phyloP scores from a whole-genome alignment of 2,329 filamentous ascomycete species.

The Monosporascus sp. region DNA sequence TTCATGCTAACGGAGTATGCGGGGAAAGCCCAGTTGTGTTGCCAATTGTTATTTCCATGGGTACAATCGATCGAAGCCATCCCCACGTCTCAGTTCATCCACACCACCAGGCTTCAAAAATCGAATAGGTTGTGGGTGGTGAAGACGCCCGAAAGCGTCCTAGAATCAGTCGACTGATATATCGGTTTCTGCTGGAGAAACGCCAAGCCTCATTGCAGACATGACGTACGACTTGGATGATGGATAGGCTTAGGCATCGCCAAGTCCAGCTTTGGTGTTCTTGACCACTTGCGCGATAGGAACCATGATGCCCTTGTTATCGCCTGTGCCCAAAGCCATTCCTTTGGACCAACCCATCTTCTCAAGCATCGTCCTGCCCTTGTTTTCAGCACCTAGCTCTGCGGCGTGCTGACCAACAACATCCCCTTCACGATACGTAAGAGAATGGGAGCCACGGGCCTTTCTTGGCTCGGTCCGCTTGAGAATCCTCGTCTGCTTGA shows the following conservation, averaged over 20 bases:
- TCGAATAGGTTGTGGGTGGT: too few relatives aligned
- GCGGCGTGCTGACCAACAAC: constrained; percentile 80
- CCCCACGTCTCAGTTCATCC: too few relatives aligned
- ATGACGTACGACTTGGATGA: background rate
- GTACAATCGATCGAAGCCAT: too few relatives aligned
- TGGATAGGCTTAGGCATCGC: constrained; percentile 32
- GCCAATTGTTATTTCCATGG: too few relatives aligned
- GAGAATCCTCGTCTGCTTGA: constrained; percentile 19
- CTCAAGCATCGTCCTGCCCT: constrained; percentile 79
- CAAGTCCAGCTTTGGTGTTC: constrained; percentile 76
- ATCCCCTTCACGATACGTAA: constrained; percentile 74
- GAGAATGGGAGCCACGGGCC: constrained; percentile 27
- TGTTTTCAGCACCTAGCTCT: constrained; percentile 77
- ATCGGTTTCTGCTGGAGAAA: background rate
- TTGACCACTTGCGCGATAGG: constrained; percentile 87
- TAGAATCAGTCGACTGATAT: too few relatives aligned
- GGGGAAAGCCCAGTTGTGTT: too few relatives aligned
- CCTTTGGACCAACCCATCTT: constrained; percentile 97
- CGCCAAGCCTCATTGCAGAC: background rate
- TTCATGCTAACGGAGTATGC: too few relatives aligned
- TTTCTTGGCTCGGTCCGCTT: constrained; percentile 20
- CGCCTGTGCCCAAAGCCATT: constrained; percentile 70
- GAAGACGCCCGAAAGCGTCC: too few relatives aligned
- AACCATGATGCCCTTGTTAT: constrained; percentile 84
- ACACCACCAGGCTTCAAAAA: too few relatives aligned